Evolutionary conservation across 2,329 filamentous ascomycete species (phyloP), one percentile per base, ranked within the genome.

Genomic region (Blastomyces gilchristii): DNA sequence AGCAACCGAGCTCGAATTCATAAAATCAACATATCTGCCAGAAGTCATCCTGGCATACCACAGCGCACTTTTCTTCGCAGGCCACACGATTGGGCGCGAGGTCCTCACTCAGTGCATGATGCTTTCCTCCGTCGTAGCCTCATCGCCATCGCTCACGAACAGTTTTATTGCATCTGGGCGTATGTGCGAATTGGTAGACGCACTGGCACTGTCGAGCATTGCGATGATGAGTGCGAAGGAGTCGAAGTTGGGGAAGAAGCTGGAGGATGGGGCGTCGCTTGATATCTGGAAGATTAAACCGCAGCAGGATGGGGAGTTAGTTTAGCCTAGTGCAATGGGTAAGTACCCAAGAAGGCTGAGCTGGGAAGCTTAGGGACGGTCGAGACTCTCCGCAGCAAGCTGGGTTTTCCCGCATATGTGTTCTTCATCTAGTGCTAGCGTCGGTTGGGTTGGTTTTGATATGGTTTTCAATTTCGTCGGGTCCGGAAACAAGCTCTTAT

Each of bases 31-130:
- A 0, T 97, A 96, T 74, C 81, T 99, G 2, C 92, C 94, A 1
- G 91, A 97, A 73, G 83, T 90, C 22, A 80, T 96, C 52, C 82
- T 99, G 59, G 90, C 89, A 2, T 97, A 94, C 73, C 85, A 94
- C 71, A 87, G 84, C 69, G 87, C 89, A 1, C 79, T 97, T 59
- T 89, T 95, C 72, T 89, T 88, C 71, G 88, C 89, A 0, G 91
- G 90, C 3, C 86, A 85, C 57, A 82, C 85, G 58, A 79, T 95
- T 53, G 87, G 86, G 56, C 86, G 91, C 53, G 89, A 93, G 64
- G 84, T 88, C 67, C 81, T 96, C 22, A 82, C 94, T 34, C 87
- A 93, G 71, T 89, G 87, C 69, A 93, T 99, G 89, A 90, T 96
- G 64, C 80, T 99, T 18, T 87, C 91, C 0, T 85, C 86, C 1